Evolutionary conservation across 2,329 filamentous ascomycete genomes (phyloP).

Genomic region (Dryadomyces quercus-mongolicae): DNA sequence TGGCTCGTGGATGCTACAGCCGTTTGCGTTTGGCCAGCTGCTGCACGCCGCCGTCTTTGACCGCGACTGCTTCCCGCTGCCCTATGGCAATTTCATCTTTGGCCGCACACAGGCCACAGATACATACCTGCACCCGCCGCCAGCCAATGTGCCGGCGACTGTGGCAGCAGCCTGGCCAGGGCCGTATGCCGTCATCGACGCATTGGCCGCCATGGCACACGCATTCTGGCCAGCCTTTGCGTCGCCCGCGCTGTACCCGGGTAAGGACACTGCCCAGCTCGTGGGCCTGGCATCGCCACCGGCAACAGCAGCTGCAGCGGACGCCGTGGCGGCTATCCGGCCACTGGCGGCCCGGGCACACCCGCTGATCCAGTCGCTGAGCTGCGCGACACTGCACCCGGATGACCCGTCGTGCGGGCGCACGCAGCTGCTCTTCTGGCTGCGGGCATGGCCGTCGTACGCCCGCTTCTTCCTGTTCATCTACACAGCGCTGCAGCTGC

Average conservation of each 20-base stretch:
- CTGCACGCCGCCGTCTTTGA: conserved; percentile 69
- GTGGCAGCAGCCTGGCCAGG: conserved; percentile 56
- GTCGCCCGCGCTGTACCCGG: conserved; percentile 78
- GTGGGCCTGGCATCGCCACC: conserved; percentile 49
- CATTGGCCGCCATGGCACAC: conserved; percentile 66
- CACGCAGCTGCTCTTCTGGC: conserved; percentile 79
- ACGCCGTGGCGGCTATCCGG: conserved; percentile 53
- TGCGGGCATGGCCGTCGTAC: conserved; percentile 68
- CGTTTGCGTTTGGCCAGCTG: conserved; percentile 62
- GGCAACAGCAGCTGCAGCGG: conserved; percentile 36
- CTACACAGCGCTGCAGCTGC: conserved; percentile 59
- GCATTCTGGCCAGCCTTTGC: conserved; percentile 79
- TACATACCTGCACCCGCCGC: conserved; percentile 65
- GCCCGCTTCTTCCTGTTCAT: conserved; percentile 67
- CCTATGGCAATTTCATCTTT: conserved; percentile 41
- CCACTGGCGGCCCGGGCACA: conserved; percentile 77
- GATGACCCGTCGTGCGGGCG: conserved; percentile 77
- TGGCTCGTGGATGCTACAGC: conserved; percentile 73
- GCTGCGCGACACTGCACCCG: conserved; percentile 83
- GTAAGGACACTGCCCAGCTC: conserved; percentile 36
- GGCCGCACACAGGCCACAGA: conserved; percentile 47
- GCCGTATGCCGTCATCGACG: conserved; percentile 66
- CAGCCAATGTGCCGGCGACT: conserved; percentile 51
- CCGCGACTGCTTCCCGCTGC: conserved; percentile 55
- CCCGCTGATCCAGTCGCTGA: conserved; percentile 71